phyloP scores from a whole-genome alignment of 2,329 filamentous ascomycete species.

The Botrytis tulipae region DNA sequence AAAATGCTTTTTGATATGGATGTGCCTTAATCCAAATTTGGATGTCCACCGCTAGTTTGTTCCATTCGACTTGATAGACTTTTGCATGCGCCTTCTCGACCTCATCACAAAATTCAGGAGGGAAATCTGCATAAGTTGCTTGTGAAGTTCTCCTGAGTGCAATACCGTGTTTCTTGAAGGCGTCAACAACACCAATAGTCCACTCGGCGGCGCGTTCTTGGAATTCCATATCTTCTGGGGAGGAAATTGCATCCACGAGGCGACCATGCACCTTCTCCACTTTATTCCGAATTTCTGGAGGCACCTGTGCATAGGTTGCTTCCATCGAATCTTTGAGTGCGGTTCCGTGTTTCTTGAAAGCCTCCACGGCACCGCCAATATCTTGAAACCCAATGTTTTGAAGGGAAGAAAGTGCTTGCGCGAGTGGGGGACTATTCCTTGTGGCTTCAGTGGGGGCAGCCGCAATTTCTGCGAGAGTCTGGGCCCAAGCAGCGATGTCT shows the following conservation, averaged over 20 bases:
- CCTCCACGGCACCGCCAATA: background rate
- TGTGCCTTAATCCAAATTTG: background rate
- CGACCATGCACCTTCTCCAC: background rate
- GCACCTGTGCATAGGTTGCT: background rate
- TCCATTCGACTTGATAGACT: background rate
- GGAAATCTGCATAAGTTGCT: background rate
- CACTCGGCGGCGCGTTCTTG: background rate
- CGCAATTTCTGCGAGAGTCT: background rate
- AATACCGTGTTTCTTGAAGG: background rate
- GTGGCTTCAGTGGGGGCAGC: background rate
- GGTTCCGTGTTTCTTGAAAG: background rate
- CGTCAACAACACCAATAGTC: background rate
- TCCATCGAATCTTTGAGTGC: background rate
- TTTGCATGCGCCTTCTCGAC: background rate
- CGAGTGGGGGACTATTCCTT: background rate
- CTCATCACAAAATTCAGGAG: background rate
- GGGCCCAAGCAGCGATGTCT: background rate
- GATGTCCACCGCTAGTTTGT: background rate
- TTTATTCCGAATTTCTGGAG: background rate
- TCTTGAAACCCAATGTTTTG: background rate
- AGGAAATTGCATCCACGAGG: background rate
- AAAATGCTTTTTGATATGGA: background rate
- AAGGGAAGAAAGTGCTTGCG: background rate
- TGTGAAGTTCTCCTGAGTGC: background rate
- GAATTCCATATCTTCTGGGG: background rate